These are phyloP conservation scores for Syzygium jambos DNA, from an alignment of 345 rosid genomes.

Conservation along the genomic window DNA sequence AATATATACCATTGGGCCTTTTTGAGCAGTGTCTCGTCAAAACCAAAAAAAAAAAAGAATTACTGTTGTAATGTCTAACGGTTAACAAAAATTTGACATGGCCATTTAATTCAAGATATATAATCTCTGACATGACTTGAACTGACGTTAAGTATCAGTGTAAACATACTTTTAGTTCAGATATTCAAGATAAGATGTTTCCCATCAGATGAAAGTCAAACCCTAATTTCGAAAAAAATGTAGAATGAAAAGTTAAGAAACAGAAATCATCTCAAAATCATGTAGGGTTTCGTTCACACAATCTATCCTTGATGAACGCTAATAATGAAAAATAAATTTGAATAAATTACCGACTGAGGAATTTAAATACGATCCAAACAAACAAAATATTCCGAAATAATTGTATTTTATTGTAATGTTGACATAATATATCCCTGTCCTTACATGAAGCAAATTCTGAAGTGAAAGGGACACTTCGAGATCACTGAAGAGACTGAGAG, in stretches of 20 bases:
- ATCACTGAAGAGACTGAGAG: background rate
- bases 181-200: background rate
- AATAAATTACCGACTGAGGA: background rate
- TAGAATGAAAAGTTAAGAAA: background rate
- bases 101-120: background rate
- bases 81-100: background rate
- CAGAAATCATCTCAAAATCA: background rate
- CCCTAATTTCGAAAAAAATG: background rate
- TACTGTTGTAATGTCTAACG: background rate
- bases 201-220: background rate
- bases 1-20: background rate
- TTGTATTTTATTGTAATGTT: background rate
- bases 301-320: background rate
- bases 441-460: background rate
- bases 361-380: background rate
- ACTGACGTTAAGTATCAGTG: background rate
- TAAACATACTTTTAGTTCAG: background rate
- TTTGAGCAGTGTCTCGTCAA: background rate
- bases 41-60: background rate
- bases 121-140: background rate
- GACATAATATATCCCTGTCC: background rate
- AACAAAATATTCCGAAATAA: background rate
- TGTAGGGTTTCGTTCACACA: background rate
- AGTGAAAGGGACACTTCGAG: background rate
- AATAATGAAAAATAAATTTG: background rate